Evolutionary conservation across 768 basidiomycete genomes (phyloP), one percentile per base, ranked within the genome.

Genomic region (Exsudoporus frostii): DNA sequence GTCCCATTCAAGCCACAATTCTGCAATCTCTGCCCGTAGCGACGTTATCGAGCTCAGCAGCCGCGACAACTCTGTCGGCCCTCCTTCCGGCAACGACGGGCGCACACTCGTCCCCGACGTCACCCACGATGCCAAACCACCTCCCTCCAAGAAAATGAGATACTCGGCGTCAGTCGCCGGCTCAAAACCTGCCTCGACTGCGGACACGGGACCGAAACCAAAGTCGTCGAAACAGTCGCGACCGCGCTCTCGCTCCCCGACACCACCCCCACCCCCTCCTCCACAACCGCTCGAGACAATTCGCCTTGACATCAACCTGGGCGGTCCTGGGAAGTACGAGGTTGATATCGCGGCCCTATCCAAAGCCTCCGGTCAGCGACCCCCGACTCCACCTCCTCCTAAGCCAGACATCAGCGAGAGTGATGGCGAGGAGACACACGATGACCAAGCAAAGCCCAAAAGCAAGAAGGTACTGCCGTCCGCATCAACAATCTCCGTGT

Each of bases 321-420:
- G 87, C 4, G 88, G 89, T 0, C 87, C 86, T 1, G 77, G 80
- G 1, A 83, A 85, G 59, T 91, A 90, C 66, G 86, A 87, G 51
- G 83, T 90, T 42, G 83, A 90, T 60, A 79, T 90, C 53, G 60
- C 78, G 7, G 58, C 67, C 20, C 71, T 82, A 30, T 78, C 87
- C 27, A 83, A 84, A 57, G 79, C 75, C 9, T 81, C 83, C 1
- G 88, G 88, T 7, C 88, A 88, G 68, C 75, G 85, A 14, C 74
- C 75, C 1, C 72, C 79, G 1, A 85, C 86, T 0, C 86, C 86
- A 4, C 69, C 74, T 0, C 73, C 71, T 25, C 73, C 72, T 41
- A 77, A 76, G 54, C 72, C 63, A 27, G 81, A 83, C 58, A 76
- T 78, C 17, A 82, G 79, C 60, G 84, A 85, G 56, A 80, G 78